These are phyloP conservation scores for Xylogone sp. DNA, from an alignment of 2,329 filamentous ascomycete genomes.

Conservation along the genomic window DNA sequence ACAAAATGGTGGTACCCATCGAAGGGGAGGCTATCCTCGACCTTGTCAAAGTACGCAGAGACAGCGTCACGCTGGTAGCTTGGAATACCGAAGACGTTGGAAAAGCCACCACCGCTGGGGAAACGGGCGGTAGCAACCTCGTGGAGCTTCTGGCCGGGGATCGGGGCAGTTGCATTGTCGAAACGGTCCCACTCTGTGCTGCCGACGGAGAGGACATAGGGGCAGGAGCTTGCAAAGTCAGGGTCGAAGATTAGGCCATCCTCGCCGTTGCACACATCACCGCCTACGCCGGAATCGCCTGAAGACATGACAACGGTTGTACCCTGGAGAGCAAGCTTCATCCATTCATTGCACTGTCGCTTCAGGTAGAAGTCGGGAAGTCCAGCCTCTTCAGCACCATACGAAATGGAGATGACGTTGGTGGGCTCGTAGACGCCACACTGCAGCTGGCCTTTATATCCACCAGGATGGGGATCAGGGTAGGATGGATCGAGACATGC, in stretches of 20 bases:
- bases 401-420: slow-evolving; percentile 54
- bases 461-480: slow-evolving; percentile 41
- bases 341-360: slow-evolving; percentile 45
- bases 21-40: slow-evolving; percentile 27
- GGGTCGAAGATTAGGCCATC: slow-evolving; percentile 42
- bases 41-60: slow-evolving; percentile 32
- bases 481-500: slow-evolving; percentile 44
- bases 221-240: slow-evolving; percentile 44
- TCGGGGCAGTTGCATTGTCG: slow-evolving; percentile 17
- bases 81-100: slow-evolving; percentile 37
- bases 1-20: slow-evolving; percentile 29
- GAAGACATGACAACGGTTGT: slow-evolving; percentile 45
- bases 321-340: slow-evolving; percentile 49
- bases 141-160: slow-evolving; percentile 18
- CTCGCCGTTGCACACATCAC: slow-evolving; percentile 32
- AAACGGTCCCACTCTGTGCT: slow-evolving; percentile 22
- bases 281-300: slow-evolving; percentile 44
- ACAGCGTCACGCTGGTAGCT: slow-evolving; percentile 38
- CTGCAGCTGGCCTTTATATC: slow-evolving; percentile 44
- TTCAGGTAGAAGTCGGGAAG: slow-evolving; percentile 51
- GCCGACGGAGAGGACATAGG: slow-evolving; percentile 47
- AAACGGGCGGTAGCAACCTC: slow-evolving; percentile 29
- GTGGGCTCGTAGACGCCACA: slow-evolving; percentile 49
- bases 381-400: slow-evolving; percentile 50
- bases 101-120: slow-evolving; percentile 37